Percentiles rank a stretch among this genome's conserved stretches.
These are phyloP conservation scores for Teratosphaeria destructans DNA, from an alignment of 2,329 filamentous ascomycete species.

Conservation along the genomic window DNA sequence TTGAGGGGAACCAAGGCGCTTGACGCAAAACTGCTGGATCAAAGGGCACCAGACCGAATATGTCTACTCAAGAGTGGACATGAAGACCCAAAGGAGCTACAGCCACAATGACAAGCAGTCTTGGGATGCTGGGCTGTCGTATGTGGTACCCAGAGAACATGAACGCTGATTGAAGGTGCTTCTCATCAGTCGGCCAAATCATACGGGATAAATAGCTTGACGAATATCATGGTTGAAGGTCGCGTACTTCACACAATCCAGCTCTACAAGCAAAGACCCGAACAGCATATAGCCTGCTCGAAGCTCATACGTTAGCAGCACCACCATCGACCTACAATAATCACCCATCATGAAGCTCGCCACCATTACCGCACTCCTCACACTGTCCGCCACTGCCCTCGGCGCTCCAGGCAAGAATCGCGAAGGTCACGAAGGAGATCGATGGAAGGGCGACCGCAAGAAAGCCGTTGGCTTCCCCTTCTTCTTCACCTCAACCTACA, in stretches of 20 bases:
- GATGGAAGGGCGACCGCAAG: constrained; percentile 3
- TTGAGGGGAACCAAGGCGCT: background rate
- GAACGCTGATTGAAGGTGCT: background rate
- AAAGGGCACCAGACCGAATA: background rate
- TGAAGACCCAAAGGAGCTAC: constrained; percentile 20
- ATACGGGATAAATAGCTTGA: background rate
- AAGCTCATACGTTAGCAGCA: background rate
- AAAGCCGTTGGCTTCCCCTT: constrained; percentile 7
- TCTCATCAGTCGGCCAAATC: background rate
- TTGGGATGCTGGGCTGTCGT: background rate
- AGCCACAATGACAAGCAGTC: background rate
- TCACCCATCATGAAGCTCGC: background rate
- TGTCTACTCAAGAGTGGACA: background rate
- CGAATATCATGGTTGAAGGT: background rate
- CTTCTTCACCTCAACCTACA: constrained; percentile 41
- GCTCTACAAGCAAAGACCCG: background rate
- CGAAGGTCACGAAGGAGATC: background rate
- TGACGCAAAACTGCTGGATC: background rate
- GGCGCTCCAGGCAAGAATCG: background rate
- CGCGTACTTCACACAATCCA: background rate
- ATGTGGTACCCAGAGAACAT: background rate
- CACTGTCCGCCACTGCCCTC: background rate
- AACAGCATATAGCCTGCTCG: background rate
- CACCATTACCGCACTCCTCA: background rate
- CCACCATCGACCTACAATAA: background rate